A percentile compares a stretch with the other conserved stretches of the same genome.
Evolutionary conservation across 192 early-diverging fungal species (phyloP).

Genomic region (Kappamyces sp.): DNA sequence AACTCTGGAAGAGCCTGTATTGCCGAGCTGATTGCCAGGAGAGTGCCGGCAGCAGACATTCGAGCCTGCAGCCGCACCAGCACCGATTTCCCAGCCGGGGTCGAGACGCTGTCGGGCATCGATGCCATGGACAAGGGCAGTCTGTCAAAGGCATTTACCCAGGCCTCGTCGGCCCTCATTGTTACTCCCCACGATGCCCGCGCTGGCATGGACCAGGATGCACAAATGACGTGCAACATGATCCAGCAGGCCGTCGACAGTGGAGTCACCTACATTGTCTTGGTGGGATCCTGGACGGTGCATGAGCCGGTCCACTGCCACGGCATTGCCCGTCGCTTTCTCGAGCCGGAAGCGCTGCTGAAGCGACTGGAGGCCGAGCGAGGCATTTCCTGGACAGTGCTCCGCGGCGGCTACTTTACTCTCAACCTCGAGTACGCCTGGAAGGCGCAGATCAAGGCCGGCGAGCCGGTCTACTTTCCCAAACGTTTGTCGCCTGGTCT

Average conservation of each 20-base stretch:
- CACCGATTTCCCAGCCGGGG: conserved; percentile 1
- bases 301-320: conserved; percentile 9
- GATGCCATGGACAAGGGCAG: not conserved
- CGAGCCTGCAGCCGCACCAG: not conserved
- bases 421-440: conserved; percentile 12
- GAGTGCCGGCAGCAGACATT: not conserved
- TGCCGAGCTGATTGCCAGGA: not conserved
- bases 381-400: conserved; percentile 20
- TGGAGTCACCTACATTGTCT: conserved; percentile 20
- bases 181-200: conserved; percentile 18
- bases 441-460: conserved; percentile 6
- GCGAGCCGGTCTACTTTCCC: not conserved
- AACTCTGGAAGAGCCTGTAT: conserved; percentile 16
- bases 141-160: conserved; percentile 7
- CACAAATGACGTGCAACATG: conserved; percentile 20
- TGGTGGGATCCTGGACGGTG: conserved; percentile 23
- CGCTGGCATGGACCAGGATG: conserved; percentile 19
- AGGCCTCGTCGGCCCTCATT: conserved; percentile 15
- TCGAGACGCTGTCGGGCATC: not conserved
- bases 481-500: not conserved
- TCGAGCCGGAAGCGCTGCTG: conserved; percentile 16
- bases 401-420: conserved; percentile 19
- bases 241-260: conserved; percentile 13
- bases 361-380: conserved; percentile 2
- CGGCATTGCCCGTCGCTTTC: conserved; percentile 17